Percentiles rank a stretch among this genome's conserved stretches.
These are phyloP conservation scores for Coffea humblotiana DNA, from an alignment of 305 asterid species.

Conservation along the genomic window DNA sequence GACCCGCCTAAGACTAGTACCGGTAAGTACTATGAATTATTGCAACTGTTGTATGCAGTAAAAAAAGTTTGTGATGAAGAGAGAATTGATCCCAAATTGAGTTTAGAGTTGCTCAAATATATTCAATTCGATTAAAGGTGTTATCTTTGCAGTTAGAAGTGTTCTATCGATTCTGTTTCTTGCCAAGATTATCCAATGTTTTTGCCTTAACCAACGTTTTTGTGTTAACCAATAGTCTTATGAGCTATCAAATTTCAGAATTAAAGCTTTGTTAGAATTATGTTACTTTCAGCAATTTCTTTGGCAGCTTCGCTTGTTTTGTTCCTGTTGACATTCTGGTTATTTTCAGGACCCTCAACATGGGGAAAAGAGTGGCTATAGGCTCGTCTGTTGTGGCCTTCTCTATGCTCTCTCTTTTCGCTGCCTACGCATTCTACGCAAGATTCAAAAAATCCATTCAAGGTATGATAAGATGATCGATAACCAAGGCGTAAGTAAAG, in stretches of 20 bases:
- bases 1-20: slow-evolving; percentile 32
- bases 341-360: slow-evolving; percentile 45
- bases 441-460: slow-evolving; percentile 47
- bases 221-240: too few relatives aligned
- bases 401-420: slow-evolving; percentile 57
- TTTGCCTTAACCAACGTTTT: too few relatives aligned
- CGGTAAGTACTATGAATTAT: slow-evolving; percentile 30
- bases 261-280: too few relatives aligned
- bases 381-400: slow-evolving; percentile 56
- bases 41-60: not conserved
- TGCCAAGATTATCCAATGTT: too few relatives aligned
- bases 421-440: slow-evolving; percentile 40
- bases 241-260: too few relatives aligned
- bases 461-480: slow-evolving; percentile 27
- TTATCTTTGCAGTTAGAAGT: too few relatives aligned
- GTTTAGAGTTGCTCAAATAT: not conserved
- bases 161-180: too few relatives aligned
- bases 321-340: slow-evolving; percentile 6
- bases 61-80: not conserved
- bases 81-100: not conserved
- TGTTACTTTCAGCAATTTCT: too few relatives aligned
- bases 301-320: too few relatives aligned
- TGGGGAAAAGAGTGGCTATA: slow-evolving; percentile 55
- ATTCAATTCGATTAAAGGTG: too few relatives aligned
- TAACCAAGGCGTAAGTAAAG: not conserved